Evolutionary conservation across 129 eudicot genomes (phyloP), one percentile per base, ranked within the genome.

Genomic region (Dittrichia graveolens): DNA sequence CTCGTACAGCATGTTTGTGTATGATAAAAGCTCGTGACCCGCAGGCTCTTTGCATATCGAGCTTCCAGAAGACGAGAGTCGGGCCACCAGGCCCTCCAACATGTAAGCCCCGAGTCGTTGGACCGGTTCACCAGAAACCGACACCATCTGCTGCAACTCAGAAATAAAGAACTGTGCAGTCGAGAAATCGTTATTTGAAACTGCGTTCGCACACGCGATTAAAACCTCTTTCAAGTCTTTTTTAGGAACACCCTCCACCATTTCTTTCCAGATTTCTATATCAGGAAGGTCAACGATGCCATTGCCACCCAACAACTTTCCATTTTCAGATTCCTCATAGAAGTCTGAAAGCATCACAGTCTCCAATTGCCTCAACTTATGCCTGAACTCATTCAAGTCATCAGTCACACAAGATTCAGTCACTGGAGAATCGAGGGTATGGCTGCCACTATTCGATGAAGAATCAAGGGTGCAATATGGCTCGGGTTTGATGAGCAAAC

Each of bases 11-110:
- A 83, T 78, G 79, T 91, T 83, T 82, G 86, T 83, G 63, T 88
- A 88, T 6, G 89, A 85, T 9, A 88, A 65, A 31, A 85, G 88
- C 65, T 85, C 86, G 7, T 79, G 63, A 45, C 90, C 84, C 4
- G 76, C 83, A 1, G 92, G 95, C 48, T 83, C 83, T 68, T 83
- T 67, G 76, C 84, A 77, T 45, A 73, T 82, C 63, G 77, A 71
- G 61, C 90, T 83, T 56, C 95, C 95, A 1, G 88, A 88, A 57
- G 82, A 76, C 8, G 87, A 81, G 60, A 85, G 80, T 55, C 79
- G 74, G 3, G 97, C 97, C 6, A 88, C 95, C 18, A 91, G 80
- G 54, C 97, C 97, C 81, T 91, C 97, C 24, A 88, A 67, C 92
- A 91, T 82, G 75, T 88, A 91, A 3, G 95, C 97, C 56, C 95